A percentile compares a stretch with the other conserved stretches of the same genome.
These are phyloP conservation scores for Exophiala sp. DNA, from an alignment of 2,329 filamentous ascomycete species.

Conservation along the genomic window DNA sequence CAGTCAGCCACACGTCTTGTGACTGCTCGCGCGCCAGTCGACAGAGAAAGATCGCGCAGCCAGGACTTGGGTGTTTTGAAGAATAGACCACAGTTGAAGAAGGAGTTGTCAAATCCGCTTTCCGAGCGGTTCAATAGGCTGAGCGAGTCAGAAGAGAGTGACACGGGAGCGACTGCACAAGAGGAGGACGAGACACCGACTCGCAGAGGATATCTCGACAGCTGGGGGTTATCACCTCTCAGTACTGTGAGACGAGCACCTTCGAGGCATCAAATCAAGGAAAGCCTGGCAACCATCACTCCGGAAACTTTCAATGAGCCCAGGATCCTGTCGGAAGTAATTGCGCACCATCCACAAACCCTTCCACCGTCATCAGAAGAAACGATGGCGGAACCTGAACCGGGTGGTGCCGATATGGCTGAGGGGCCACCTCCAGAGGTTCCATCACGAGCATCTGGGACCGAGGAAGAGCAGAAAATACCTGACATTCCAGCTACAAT, in stretches of 20 bases:
- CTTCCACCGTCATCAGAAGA: slow-evolving; percentile 3
- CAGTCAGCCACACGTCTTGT: not conserved
- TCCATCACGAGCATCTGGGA: slow-evolving; percentile 3
- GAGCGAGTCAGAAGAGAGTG: slow-evolving; percentile 66
- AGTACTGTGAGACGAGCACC: not conserved
- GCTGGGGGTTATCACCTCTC: slow-evolving; percentile 17
- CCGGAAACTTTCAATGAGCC: slow-evolving; percentile 28
- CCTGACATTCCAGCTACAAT: slow-evolving; percentile 28
- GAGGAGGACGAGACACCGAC: slow-evolving; percentile 22
- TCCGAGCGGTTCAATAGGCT: slow-evolving; percentile 76
- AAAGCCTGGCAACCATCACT: slow-evolving; percentile 27
- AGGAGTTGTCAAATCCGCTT: slow-evolving; percentile 15
- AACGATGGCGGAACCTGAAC: slow-evolving; percentile 10
- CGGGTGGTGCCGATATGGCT: not conserved
- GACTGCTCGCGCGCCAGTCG: not conserved
- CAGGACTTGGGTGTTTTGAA: not conserved
- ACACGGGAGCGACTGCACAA: slow-evolving; percentile 68
- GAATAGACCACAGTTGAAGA: slow-evolving; percentile 3
- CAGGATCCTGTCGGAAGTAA: slow-evolving; percentile 6
- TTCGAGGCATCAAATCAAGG: slow-evolving; percentile 12
- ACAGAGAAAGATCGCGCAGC: not conserved
- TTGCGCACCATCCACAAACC: slow-evolving; percentile 3
- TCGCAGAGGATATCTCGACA: slow-evolving; percentile 15
- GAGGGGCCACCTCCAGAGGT: slow-evolving; percentile 9
- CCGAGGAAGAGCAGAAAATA: slow-evolving; percentile 8